phyloP scores from a whole-genome alignment of 2,329 filamentous ascomycete species.

The Cercospora beticola region DNA sequence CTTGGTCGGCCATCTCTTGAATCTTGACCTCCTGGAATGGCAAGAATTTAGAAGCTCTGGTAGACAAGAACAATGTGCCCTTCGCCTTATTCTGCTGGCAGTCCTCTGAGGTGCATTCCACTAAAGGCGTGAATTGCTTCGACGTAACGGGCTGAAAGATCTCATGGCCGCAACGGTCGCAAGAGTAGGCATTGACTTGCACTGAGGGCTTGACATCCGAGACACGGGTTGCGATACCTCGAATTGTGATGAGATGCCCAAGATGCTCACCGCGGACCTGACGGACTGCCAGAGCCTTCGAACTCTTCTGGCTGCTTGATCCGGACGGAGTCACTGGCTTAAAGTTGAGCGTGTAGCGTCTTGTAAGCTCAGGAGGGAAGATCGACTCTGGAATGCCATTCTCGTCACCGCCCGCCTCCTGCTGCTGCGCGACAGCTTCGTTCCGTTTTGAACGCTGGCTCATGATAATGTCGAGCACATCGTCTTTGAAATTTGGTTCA shows the following conservation, averaged over 20 bases:
- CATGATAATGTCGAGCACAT: conserved; percentile 96
- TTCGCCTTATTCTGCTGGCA: conserved; percentile 89
- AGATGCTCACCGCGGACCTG: conserved; percentile 91
- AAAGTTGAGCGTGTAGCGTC: conserved; percentile 93
- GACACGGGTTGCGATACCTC: conserved; percentile 90
- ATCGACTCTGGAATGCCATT: conserved; percentile 67
- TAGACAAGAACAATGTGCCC: conserved; percentile 89
- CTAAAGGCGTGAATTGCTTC: conserved; percentile 85
- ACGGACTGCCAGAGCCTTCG: conserved; percentile 79
- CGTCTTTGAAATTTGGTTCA: conserved; percentile 92
- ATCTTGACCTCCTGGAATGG: conserved; percentile 99
- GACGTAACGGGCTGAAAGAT: conserved; percentile 94
- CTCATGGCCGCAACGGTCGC: conserved; percentile 92
- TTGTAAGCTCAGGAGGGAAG: conserved; percentile 88
- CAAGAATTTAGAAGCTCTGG: conserved; percentile 93
- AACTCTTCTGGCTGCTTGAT: conserved; percentile 59
- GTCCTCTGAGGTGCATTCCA: conserved; percentile 83
- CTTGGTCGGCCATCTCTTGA: conserved; percentile 98
- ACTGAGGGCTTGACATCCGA: conserved; percentile 97
- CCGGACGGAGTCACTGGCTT: conserved; percentile 78
- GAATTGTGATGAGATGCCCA: conserved; percentile 87
- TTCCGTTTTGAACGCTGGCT: conserved; percentile 85
- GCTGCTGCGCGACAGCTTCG: conserved; percentile 60
- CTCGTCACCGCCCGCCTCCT: conserved; percentile 44
- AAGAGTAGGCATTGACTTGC: conserved; percentile 97